Base-by-base conservation (phyloP, 2,329 filamentous ascomycete species). In the Elsinoe ampelina region DNA sequence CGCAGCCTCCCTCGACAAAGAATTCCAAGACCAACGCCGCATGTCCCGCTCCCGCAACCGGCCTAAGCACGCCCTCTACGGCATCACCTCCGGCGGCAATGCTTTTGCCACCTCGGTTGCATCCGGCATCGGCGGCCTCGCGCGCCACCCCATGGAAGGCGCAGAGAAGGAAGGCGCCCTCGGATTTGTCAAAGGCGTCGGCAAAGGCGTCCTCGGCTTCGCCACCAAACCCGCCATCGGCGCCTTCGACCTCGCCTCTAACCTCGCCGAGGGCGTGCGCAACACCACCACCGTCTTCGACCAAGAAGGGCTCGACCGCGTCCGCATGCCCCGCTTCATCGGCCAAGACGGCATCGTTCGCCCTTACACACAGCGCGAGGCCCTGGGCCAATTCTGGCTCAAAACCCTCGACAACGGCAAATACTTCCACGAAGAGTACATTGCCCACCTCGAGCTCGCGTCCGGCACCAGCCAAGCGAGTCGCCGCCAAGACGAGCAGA, bases 261-360 rank as follows among this genome's bases (percentile, higher is more conserved):
- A 96, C 69, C 86, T 98, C 63, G 92, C 90, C 22, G 93, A 98
- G 73, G 93, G 93, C 54, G 95, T 98, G 57, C 90, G 93, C 66
- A 98, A 98, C 73, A 98, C 93, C 0, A 98, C 95, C 1, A 98
- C 93, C 0, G 93, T 98, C 17, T 98, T 98, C 70, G 93, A 98
- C 67, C 87, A 88, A 22, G 87, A 92, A 59, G 93, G 95, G 54
- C 84, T 98, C 5, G 95, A 98, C 65, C 89, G 93, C 50, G 90
- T 95, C 20, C 88, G 93, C n/a, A 80, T 95, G 54, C 87, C 91
- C 5, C 87, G 93, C 15, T 96, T 95, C 74, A 89, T 98, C 59
- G 88, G 89, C 13, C 82, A 85, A 41, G 92, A 98, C 69, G 93
- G 93, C 39, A 88, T 98, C 59, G 91, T 98, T 34, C 86, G 92